These are phyloP conservation scores for Zygoascus sp. DNA, from an alignment of 1,139 yeast species.

Conservation along the genomic window DNA sequence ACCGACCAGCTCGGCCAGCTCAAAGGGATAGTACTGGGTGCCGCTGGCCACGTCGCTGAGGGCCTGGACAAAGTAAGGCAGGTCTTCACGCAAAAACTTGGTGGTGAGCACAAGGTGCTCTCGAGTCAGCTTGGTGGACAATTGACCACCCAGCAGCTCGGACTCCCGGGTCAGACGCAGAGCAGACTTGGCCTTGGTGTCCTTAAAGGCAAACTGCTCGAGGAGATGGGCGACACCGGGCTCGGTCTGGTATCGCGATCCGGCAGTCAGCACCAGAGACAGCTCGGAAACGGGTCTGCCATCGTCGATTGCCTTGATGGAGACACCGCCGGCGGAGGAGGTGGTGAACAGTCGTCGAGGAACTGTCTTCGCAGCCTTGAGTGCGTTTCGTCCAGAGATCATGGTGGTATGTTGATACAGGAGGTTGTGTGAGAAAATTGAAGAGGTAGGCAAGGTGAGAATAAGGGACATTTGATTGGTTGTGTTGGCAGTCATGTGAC, in stretches of 20 bases:
- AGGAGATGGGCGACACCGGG: conserved; percentile 86
- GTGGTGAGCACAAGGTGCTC: conserved; percentile 79
- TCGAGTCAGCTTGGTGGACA: conserved; percentile 68
- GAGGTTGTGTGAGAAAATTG: conserved; percentile 2
- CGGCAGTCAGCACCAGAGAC: conserved; percentile 79
- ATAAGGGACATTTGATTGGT: conserved; percentile 10
- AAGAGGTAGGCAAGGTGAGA: conserved; percentile 3
- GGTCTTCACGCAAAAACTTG: conserved; percentile 76
- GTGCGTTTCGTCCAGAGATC: conserved; percentile 10
- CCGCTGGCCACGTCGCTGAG: conserved; percentile 71
- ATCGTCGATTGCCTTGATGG: conserved; percentile 45
- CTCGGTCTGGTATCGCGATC: conserved; percentile 67
- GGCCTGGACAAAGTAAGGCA: conserved; percentile 89
- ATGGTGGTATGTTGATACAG: conserved; percentile 1
- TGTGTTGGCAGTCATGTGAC: not conserved
- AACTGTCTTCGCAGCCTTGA: conserved; percentile 7
- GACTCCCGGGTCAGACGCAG: conserved; percentile 91
- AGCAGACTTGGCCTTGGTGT: conserved; percentile 80
- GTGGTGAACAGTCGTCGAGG: conserved; percentile 26
- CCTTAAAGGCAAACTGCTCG: conserved; percentile 76
- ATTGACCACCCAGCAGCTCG: conserved; percentile 86
- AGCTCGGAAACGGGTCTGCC: conserved; percentile 61
- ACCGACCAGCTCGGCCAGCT: conserved; percentile 71
- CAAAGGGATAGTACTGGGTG: conserved; percentile 70
- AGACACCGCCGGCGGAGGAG: conserved; percentile 36